Percentiles rank a stretch among this genome's conserved stretches.
These are phyloP conservation scores for Termitomyces sp. DNA, from an alignment of 768 basidiomycete species.

Conservation along the genomic window DNA sequence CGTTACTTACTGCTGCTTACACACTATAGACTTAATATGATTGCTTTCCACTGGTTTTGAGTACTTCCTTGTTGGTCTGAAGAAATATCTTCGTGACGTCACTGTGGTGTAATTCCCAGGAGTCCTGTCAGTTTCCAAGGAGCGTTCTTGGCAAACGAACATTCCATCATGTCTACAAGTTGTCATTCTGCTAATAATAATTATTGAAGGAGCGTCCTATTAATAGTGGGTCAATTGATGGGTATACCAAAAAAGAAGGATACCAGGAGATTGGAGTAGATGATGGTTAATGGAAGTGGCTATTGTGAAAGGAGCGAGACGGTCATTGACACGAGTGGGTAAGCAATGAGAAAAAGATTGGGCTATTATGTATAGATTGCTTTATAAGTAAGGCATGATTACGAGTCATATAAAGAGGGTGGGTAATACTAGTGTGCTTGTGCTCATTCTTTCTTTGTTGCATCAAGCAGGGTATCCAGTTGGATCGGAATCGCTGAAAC, in stretches of 20 bases:
- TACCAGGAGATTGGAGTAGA: too few species aligned
- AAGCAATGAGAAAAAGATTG: too few species aligned
- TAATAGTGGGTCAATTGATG: background rate
- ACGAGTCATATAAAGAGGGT: background rate
- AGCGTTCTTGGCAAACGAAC: background rate
- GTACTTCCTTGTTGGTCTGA: too few species aligned
- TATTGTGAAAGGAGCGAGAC: background rate
- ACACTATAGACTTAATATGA: slow-evolving; percentile 10
- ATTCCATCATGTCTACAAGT: too few species aligned
- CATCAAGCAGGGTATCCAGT: background rate
- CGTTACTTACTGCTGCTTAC: slow-evolving; percentile 1
- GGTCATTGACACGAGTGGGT: too few species aligned
- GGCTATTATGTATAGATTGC: too few species aligned
- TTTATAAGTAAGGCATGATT: too few species aligned
- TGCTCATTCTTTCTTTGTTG: background rate
- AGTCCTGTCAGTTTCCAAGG: background rate
- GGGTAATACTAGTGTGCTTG: background rate
- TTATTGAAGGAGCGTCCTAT: background rate
- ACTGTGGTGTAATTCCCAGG: background rate
- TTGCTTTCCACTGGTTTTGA: background rate
- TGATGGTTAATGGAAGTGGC: background rate
- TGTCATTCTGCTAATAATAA: background rate
- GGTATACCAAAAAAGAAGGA: background rate
- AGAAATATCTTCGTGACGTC: background rate
- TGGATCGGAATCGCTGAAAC: background rate